Evolutionary conservation across 352 stramenopile genomes (phyloP), one percentile per base, ranked within the genome.

Genomic region (Aphanomyces astaci): DNA sequence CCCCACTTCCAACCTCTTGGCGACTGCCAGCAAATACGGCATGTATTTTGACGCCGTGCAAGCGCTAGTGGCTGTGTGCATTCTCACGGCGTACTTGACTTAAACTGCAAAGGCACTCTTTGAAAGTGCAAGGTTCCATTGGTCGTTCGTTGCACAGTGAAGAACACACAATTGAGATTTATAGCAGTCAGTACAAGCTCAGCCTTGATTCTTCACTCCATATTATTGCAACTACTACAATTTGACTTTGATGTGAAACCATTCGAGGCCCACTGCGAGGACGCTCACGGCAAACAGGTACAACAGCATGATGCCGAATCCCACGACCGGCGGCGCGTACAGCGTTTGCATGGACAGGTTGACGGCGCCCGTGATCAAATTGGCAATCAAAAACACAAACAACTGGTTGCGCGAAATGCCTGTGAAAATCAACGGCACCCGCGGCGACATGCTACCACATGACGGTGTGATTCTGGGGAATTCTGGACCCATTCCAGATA

Each of bases 311-410:
- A 94, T 80, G 7, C 25, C 66, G 15, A 71, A 73, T 22, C 83
- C 82, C 11, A 73, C 70, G 2, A 48, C 15, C 4, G 72, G 31
- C 30, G 68, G 78, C 27, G 82, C 76, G 64, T 90, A 82, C 71
- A 94, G 92, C 17, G 86, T 94, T 53, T 81, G 75, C 80, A 92
- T 92, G 71, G 76, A 87, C 54, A 94, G 55, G 56, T 94, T 94
- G 19, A 92, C 77, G 19, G 66, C 80, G 0, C 86, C 86, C 22
- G 86, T 94, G 57, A 82, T 78, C 2, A 94, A 57, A 72, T 94
- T 94, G 64, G 86, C 81, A 65, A 90, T 65, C 59, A 94, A 73
- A 57, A 94, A 94, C 57, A 92, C 70, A 63, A 92, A 92, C 62
- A 94, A 78, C 72, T 92, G 84, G 74, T 92, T 94, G 72, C 78